Percentiles rank a stretch among this genome's conserved stretches.
Evolutionary conservation across 768 basidiomycete species (phyloP).

Genomic region (Suillus subaureus): DNA sequence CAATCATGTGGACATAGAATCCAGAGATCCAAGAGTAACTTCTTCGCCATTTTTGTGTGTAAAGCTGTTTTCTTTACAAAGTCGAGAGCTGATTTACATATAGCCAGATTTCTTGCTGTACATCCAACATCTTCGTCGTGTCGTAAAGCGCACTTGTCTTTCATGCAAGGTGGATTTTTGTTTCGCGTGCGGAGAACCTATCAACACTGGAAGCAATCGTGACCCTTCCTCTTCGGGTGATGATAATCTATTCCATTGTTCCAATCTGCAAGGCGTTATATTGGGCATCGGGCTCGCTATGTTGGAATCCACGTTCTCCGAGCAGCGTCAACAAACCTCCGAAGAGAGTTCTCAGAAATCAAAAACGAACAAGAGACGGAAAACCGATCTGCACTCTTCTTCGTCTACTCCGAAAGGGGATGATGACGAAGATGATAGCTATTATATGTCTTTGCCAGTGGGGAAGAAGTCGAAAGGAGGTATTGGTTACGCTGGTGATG

Average conservation of each 20-base stretch:
- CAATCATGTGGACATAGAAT: slow-evolving; percentile 69
- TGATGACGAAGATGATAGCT: slow-evolving; percentile 58
- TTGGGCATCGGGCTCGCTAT: slow-evolving; percentile 89
- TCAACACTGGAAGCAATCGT: slow-evolving; percentile 46
- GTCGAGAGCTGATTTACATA: slow-evolving; percentile 14
- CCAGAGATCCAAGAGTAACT: slow-evolving; percentile 69
- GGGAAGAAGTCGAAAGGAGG: slow-evolving; percentile 79
- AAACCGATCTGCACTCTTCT: slow-evolving; percentile 32
- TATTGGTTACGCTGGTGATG: slow-evolving; percentile 84
- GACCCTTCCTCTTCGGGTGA: slow-evolving; percentile 47
- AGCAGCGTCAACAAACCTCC: slow-evolving; percentile 45
- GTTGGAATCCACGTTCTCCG: slow-evolving; percentile 73
- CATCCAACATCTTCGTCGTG: slow-evolving; percentile 58
- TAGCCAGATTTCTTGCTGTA: slow-evolving; percentile 78
- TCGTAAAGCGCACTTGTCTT: slow-evolving; percentile 63
- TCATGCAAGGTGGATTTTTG: slow-evolving; percentile 65
- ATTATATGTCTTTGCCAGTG: slow-evolving; percentile 40
- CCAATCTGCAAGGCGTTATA: slow-evolving; percentile 86
- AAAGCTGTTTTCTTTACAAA: too few species aligned
- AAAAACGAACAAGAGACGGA: slow-evolving; percentile 45
- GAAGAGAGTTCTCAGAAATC: slow-evolving; percentile 30
- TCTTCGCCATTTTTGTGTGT: slow-evolving; percentile 83
- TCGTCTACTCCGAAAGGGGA: slow-evolving; percentile 35
- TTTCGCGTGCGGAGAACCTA: slow-evolving; percentile 74
- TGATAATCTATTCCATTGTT: slow-evolving; percentile 81